Conservation (phyloP, 2,329 filamentous ascomycete species). For the Hypoxylon sp. region DNA sequence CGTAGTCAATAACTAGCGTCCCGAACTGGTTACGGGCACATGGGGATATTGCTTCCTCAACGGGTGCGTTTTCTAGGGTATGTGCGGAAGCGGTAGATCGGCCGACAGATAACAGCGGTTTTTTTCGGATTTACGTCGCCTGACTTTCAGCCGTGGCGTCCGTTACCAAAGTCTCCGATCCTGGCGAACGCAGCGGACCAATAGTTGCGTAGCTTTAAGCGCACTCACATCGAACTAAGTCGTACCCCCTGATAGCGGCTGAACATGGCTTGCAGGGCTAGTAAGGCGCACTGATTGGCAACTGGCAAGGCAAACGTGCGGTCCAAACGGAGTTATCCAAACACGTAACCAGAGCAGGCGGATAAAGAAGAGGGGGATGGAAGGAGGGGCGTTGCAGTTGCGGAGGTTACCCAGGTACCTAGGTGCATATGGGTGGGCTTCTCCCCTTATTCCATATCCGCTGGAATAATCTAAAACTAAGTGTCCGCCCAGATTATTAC, state of each 20-base stretch:
- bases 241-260: constrained; percentile 29
- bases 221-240: constrained; percentile 29
- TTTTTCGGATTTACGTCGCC: constrained; percentile 1
- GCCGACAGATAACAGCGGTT: constrained; percentile 13
- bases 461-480: constrained; percentile 12
- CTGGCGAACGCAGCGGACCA: constrained; percentile 3
- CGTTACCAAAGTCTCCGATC: constrained; percentile 5
- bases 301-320: background rate
- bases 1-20: background rate
- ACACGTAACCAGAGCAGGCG: background rate
- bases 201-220: constrained; percentile 25
- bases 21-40: background rate
- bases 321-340: background rate
- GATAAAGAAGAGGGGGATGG: background rate
- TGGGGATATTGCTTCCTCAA: background rate
- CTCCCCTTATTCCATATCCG: background rate
- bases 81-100: constrained; percentile 19
- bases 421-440: background rate
- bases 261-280: constrained; percentile 16
- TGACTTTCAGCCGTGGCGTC: constrained; percentile 38
- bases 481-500: background rate
- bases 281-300: constrained; percentile 20
- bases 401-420: constrained; percentile 11
- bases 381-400: background rate
- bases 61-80: background rate